Base-by-base conservation (phyloP, 139 green algal species). In the Haematococcus lacustris region DNA sequence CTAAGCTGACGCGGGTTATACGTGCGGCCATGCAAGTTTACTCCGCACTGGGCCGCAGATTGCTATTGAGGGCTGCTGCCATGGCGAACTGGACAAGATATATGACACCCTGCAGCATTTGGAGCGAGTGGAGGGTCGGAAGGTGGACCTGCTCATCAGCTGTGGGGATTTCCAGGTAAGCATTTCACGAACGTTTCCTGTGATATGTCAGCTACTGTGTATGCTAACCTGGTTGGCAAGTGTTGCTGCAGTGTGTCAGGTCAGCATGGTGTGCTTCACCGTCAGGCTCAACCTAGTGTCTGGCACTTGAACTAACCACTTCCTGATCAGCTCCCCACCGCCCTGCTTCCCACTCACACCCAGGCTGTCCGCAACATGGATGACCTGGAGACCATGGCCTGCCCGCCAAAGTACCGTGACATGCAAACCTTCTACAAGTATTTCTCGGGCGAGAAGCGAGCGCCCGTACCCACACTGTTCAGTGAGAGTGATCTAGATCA, bases 131-230 rank as follows among this genome's bases (percentile, higher is more conserved):
- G 75, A 92, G 69, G 75, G 79, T 2, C 84, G 76, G 33, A 90
- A 91, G 33, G 90, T 96, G 5, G 94, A 98, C 81, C 81, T 98
- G 32, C 85, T 99, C 38, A 93, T 99, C 51, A 97, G 90, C 82
- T 98, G 95, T 71, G 96, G 96, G 3, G 96, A 99, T 80, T 99
- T 99, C 70, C 91, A 95, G 87, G 89, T 89, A 33, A n/a, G n/a
- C n/a, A n/a, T n/a, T n/a, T n/a, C n/a, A n/a, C n/a, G 0, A 50
- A 25, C 9, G 28, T 35, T 67, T 39, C 38, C 23, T 32, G 23
- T 32, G 23, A 28, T 32, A 43, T n/a, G n/a, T n/a, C n/a, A n/a
- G n/a, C n/a, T n/a, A n/a, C n/a, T n/a, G n/a, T n/a, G n/a, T n/a
- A n/a, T n/a, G n/a, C n/a, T n/a, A n/a, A n/a, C n/a, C n/a, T n/a